Evolutionary conservation across 2,329 filamentous ascomycete species (phyloP).

Genomic region (Colletotrichum somersetense): DNA sequence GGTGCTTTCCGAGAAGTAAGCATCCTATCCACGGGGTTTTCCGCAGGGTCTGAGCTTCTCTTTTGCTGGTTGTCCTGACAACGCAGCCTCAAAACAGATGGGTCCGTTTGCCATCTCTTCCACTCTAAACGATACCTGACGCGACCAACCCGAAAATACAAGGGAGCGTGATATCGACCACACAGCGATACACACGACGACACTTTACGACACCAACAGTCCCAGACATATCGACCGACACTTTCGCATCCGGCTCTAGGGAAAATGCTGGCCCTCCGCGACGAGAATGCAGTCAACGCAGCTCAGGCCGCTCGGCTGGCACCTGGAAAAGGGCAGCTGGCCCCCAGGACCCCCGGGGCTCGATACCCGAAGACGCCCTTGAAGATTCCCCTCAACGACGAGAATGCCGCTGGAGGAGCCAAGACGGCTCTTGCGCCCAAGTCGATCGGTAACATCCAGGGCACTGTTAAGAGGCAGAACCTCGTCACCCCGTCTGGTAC

Average conservation of each 20-base stretch:
- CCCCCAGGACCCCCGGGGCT: conserved; percentile 83
- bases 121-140: conserved; percentile 18
- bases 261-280: conserved; percentile 42
- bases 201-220: background rate
- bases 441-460: conserved; percentile 53
- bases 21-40: conserved; percentile 19
- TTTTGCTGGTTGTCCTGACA: conserved; percentile 29
- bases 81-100: conserved; percentile 36
- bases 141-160: conserved; percentile 10
- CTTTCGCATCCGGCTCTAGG: background rate
- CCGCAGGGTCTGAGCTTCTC: conserved; percentile 40
- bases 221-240: background rate
- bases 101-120: conserved; percentile 17
- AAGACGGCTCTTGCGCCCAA: conserved; percentile 71
- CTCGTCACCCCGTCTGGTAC: conserved; percentile 43
- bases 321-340: conserved; percentile 54
- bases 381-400: conserved; percentile 82
- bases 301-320: conserved; percentile 41
- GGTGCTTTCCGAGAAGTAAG: conserved; percentile 9
- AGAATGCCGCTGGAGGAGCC: conserved; percentile 77
- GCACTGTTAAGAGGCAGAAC: conserved; percentile 38
- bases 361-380: conserved; percentile 86
- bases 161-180: conserved; percentile 2
- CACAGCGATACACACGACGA: background rate
- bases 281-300: conserved; percentile 43